Evolutionary conservation across 2,329 filamentous ascomycete species (phyloP).

Genomic region (Hymenotorrendiella dingleyae): DNA sequence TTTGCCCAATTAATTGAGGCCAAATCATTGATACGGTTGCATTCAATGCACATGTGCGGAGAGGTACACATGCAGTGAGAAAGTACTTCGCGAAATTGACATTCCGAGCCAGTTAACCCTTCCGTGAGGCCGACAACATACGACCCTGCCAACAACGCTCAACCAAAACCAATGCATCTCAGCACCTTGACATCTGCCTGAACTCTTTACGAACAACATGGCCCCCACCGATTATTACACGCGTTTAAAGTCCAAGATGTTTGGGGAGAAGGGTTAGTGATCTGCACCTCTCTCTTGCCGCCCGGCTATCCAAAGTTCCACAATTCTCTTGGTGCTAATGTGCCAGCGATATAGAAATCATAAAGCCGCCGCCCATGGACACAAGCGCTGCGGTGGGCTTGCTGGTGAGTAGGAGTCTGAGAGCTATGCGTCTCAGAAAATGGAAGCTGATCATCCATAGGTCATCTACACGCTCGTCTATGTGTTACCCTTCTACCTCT

Average conservation of each 20-base stretch:
- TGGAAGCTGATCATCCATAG: slow-evolving; percentile 35
- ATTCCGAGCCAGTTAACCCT: slow-evolving; percentile 6
- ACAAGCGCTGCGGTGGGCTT: slow-evolving; percentile 22
- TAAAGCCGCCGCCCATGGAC: slow-evolving; percentile 25
- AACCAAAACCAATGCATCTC: slow-evolving; percentile 6
- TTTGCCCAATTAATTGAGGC: neutral
- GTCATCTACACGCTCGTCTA: slow-evolving; percentile 82
- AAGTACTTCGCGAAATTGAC: slow-evolving; percentile 5
- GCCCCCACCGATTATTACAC: slow-evolving; percentile 23
- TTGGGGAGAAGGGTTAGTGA: slow-evolving; percentile 23
- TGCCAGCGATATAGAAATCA: slow-evolving; percentile 22
- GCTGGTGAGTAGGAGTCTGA: slow-evolving; percentile 16
- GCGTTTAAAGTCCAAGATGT: slow-evolving; percentile 23
- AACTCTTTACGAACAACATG: slow-evolving; percentile 18
- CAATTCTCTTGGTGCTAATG: too few relatives aligned
- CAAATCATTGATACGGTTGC: slow-evolving; percentile 2
- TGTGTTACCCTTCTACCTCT: slow-evolving; percentile 86
- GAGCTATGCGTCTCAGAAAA: slow-evolving; percentile 1
- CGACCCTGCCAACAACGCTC: neutral
- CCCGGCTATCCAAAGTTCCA: too few relatives aligned
- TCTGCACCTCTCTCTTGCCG: neutral
- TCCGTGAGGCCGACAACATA: slow-evolving; percentile 1
- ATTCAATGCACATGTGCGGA: too few relatives aligned
- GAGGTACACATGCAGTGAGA: slow-evolving; percentile 6
- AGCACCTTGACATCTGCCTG: neutral